phyloP scores from a whole-genome alignment of 805 yeast genomes.

The Pichia ethanolica region DNA sequence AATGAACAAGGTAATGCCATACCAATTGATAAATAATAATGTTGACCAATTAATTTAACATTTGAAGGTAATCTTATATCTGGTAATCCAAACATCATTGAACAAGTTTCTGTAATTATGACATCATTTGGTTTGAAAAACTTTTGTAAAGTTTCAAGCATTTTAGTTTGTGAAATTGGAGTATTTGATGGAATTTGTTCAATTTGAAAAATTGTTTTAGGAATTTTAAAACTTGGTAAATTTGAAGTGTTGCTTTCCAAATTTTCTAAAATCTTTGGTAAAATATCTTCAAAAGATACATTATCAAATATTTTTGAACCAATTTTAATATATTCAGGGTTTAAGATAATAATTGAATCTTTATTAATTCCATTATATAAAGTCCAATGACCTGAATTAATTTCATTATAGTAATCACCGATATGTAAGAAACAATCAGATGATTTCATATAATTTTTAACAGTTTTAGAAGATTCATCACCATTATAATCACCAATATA shows the following conservation, averaged over 20 bases:
- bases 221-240: conserved; percentile 9
- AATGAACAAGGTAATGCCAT: conserved; percentile 81
- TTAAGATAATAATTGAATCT: conserved; percentile 40
- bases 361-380: conserved; percentile 34
- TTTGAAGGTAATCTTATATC: conserved; percentile 56
- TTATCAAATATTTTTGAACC: conserved; percentile 34
- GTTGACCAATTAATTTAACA: conserved; percentile 51
- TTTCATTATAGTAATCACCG: conserved; percentile 63
- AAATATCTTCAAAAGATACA: conserved; percentile 41
- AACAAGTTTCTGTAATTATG: conserved; percentile 76
- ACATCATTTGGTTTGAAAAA: conserved; percentile 50
- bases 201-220: conserved; percentile 12
- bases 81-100: conserved; percentile 70
- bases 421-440: conserved; percentile 65
- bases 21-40: conserved; percentile 81
- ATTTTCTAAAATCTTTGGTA: conserved; percentile 33
- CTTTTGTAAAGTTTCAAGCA: conserved; percentile 33
- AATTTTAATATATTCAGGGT: conserved; percentile 47
- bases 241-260: conserved; percentile 23
- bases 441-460: conserved; percentile 39
- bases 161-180: conserved; percentile 40
- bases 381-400: conserved; percentile 61
- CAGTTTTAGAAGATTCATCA: conserved; percentile 39
- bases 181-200: conserved; percentile 20
- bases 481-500: conserved; percentile 76